Evolutionary conservation across 2,329 filamentous ascomycete species (phyloP).

Genomic region (Pseudopyricularia javanii): DNA sequence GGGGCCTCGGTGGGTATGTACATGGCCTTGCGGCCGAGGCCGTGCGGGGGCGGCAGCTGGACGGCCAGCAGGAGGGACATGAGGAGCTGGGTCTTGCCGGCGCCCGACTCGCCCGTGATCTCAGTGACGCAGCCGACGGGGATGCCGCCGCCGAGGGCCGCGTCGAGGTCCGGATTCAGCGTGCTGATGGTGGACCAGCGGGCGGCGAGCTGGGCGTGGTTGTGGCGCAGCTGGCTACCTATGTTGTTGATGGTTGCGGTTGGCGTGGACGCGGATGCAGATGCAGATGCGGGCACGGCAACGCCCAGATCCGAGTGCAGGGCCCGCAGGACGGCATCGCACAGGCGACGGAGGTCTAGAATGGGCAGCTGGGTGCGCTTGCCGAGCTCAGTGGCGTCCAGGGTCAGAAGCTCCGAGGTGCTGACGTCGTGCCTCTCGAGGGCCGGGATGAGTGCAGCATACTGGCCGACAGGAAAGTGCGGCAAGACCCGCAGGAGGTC

Average conservation of each 20-base stretch:
- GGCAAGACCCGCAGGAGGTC: slow-evolving; percentile 79
- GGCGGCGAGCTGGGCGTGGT: slow-evolving; percentile 23
- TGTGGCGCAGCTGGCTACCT: slow-evolving; percentile 13
- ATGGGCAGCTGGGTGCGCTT: slow-evolving; percentile 75
- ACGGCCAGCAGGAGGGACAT: slow-evolving; percentile 72
- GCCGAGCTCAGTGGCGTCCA: slow-evolving; percentile 71
- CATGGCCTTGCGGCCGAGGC: slow-evolving; percentile 61
- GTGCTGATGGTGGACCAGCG: slow-evolving; percentile 60
- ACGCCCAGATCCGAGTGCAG: slow-evolving; percentile 51
- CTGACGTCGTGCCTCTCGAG: slow-evolving; percentile 70
- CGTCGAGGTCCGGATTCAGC: slow-evolving; percentile 61
- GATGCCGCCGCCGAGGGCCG: slow-evolving; percentile 67
- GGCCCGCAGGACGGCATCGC: slow-evolving; percentile 51
- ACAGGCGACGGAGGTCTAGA: slow-evolving; percentile 65
- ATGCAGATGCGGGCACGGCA: slow-evolving; percentile 2
- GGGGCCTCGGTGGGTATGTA: slow-evolving; percentile 92
- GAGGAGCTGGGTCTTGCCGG: slow-evolving; percentile 90
- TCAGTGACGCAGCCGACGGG: slow-evolving; percentile 75
- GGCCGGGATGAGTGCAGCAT: slow-evolving; percentile 62
- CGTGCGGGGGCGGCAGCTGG: slow-evolving; percentile 65
- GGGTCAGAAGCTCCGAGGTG: slow-evolving; percentile 72
- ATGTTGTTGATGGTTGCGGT: not conserved
- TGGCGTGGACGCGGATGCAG: not conserved
- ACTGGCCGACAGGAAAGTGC: slow-evolving; percentile 59
- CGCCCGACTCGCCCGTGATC: slow-evolving; percentile 84